Conservation (phyloP, 805 yeast species). For the Wickerhamomyces tratensis region DNA sequence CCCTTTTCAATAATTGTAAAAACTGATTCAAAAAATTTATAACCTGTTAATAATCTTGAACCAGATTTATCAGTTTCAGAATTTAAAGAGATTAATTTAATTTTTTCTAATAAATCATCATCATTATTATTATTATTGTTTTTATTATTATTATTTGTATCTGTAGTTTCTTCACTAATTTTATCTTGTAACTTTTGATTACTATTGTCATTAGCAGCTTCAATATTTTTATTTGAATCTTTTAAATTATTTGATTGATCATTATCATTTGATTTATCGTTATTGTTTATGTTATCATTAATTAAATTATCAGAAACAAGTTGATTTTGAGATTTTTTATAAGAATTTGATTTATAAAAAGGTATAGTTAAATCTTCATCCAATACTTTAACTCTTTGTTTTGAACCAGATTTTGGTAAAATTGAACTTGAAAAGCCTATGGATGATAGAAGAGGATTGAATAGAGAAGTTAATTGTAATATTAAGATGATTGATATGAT, state of each 20-base stretch:
- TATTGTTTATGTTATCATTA: too few relatives aligned
- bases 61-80: slow-evolving; percentile 23
- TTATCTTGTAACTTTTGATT: too few relatives aligned
- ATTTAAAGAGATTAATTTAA: slow-evolving; percentile 14
- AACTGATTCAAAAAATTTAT: slow-evolving; percentile 31
- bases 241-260: too few relatives aligned
- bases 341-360: slow-evolving; percentile 14
- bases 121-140: too few relatives aligned
- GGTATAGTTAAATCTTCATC: slow-evolving; percentile 14
- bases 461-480: slow-evolving; percentile 9
- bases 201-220: too few relatives aligned
- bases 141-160: too few relatives aligned
- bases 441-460: background rate
- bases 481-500: slow-evolving; percentile 2
- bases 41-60: slow-evolving; percentile 24
- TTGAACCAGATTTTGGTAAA: too few relatives aligned
- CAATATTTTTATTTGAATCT: too few relatives aligned
- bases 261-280: too few relatives aligned
- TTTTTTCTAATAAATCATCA: slow-evolving; percentile 4
- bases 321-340: background rate
- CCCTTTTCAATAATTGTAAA: slow-evolving; percentile 31
- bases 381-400: background rate
- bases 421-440: too few relatives aligned
- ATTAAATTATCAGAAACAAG: background rate
- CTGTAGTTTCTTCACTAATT: too few relatives aligned